These are phyloP conservation scores for Panaeolus cyanescens DNA, from an alignment of 768 basidiomycete genomes.

Conservation along the genomic window DNA sequence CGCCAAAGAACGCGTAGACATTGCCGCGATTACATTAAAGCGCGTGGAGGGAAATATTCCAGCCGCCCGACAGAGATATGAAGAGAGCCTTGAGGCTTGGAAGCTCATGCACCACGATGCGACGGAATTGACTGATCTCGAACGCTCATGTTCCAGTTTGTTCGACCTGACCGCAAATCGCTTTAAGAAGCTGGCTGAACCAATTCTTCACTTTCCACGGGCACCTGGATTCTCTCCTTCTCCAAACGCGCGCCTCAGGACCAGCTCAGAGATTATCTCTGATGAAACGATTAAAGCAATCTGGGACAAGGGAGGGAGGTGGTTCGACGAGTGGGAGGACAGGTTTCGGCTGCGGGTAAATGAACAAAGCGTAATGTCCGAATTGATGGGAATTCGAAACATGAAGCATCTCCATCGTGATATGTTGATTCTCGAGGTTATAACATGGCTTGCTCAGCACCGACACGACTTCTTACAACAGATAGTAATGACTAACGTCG, in stretches of 20 bases:
- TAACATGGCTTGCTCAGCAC: background rate
- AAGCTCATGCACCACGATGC: background rate
- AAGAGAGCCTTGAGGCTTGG: background rate
- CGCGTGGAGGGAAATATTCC: background rate
- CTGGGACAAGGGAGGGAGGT: background rate
- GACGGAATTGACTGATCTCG: too few relatives aligned
- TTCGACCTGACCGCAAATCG: background rate
- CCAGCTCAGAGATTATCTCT: background rate
- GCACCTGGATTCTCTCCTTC: background rate
- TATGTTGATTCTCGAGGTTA: background rate
- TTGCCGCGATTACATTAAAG: background rate
- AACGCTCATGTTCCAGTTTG: background rate
- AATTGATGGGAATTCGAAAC: background rate
- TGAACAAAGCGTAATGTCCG: background rate
- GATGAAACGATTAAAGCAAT: background rate
- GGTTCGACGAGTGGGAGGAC: background rate
- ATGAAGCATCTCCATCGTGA: background rate
- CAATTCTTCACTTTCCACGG: background rate
- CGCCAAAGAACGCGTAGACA: too few relatives aligned
- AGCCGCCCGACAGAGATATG: background rate
- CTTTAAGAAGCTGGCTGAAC: background rate
- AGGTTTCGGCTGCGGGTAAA: background rate
- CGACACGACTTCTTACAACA: background rate
- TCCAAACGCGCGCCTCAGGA: background rate
- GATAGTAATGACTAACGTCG: background rate